Evolutionary conservation across 2,329 filamentous ascomycete species (phyloP), one percentile per base, ranked within the genome.

Genomic region (Fusarium camptoceras): DNA sequence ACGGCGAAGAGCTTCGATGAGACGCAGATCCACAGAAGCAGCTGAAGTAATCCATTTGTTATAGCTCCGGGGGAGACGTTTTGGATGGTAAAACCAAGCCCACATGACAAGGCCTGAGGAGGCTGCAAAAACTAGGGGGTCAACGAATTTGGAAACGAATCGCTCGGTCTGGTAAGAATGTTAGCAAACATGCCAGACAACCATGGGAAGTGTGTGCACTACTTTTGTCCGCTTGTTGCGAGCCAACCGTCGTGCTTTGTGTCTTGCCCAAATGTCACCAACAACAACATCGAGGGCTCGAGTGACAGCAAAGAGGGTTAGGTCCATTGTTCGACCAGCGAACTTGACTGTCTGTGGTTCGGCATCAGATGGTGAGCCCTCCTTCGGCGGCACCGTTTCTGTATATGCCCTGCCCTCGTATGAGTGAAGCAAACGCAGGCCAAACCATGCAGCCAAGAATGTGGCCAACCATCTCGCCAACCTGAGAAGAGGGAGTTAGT

Each of bases 91-190:
- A 77, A 97, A 91, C 92, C 92, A 97, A 20, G 92, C 87, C 91
- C 92, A 95, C 94, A 97, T 97, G 71, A 97, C 90, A 39, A 93
- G 81, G 24, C 90, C 91, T 41, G 88, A 89, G 22, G 92, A 94
- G 34, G 86, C 78, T 46, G 91, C 88, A 78, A 97, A 97, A 20
- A 94, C 81, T 8, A 87, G 80, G 6, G 92, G 87, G 75, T 95
- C 91, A n/a, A 88, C 73, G 42, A 80, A 72, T 8, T 68, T 75
- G 34, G 81, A 81, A 25, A 82, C 64, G 41, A 79, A 63, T 49
- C 79, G 68, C 57, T 82, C 79, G 18, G 64, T 44, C 79, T 80
- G 42, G 65, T 48, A 65, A 39, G 28, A 30, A 39, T 27, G 56
- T 76, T 46, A 76, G 75, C 34, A 34, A 39, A 31, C 15, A 34